phyloP scores from a whole-genome alignment of 139 green algal species.

The Desmodesmus armatus region DNA sequence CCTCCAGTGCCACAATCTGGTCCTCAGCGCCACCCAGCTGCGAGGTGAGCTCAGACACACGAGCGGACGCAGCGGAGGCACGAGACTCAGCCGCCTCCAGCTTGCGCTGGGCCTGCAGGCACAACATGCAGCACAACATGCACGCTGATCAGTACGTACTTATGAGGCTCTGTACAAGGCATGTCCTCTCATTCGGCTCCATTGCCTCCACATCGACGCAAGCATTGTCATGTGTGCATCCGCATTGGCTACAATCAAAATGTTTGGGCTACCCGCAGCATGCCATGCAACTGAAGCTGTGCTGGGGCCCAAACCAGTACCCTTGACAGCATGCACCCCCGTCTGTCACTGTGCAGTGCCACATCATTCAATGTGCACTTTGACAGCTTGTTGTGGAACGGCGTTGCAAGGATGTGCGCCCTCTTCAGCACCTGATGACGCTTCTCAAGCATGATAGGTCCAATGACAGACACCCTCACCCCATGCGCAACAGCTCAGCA shows the following conservation, averaged over 20 bases:
- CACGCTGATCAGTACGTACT: neutral
- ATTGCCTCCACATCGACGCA: too few relatives aligned
- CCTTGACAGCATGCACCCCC: too few relatives aligned
- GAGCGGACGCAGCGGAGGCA: neutral
- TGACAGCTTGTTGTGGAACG: too few relatives aligned
- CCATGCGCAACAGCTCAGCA: neutral
- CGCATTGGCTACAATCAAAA: neutral
- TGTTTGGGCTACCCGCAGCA: too few relatives aligned
- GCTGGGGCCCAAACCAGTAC: too few relatives aligned
- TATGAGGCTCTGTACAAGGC: neutral
- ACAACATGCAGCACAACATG: neutral
- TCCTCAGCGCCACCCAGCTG: conserved; percentile 36
- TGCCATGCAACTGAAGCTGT: too few relatives aligned
- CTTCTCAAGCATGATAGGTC: too few relatives aligned
- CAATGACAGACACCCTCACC: neutral
- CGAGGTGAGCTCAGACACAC: neutral
- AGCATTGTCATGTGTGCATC: neutral
- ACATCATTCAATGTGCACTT: too few relatives aligned
- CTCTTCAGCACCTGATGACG: too few relatives aligned
- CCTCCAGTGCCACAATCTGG: conserved; percentile 25
- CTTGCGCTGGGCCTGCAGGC: conserved; percentile 35
- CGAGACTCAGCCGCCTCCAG: conserved; percentile 25
- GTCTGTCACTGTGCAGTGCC: too few relatives aligned
- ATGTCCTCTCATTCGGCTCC: too few relatives aligned
- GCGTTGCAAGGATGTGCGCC: too few relatives aligned